Evolutionary conservation across 2,329 filamentous ascomycete genomes (phyloP), one percentile per base, ranked within the genome.

Genomic region (Paraphaeosphaeria minitans): DNA sequence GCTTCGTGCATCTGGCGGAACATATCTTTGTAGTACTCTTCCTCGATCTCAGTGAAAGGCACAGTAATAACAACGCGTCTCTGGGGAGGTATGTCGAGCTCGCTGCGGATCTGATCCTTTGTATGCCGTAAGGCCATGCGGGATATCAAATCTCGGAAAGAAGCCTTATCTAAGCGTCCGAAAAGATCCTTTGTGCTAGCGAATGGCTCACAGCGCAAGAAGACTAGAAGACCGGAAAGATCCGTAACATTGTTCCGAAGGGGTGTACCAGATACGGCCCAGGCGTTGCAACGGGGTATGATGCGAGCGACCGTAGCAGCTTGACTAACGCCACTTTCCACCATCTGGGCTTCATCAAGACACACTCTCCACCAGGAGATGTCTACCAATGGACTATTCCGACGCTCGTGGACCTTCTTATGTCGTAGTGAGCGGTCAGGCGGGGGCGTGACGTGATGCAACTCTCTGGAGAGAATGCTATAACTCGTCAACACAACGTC

Each of bases 261-360:
- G 0, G 95, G 95, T 0, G 95, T 99, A 43, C 92, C 95, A 0
- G 92, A 94, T 42, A 99, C 88, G 14, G 90, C 93, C 95, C 95
- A 98, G 2, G 92, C 89, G 77, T 97, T 93, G 63, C 91, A 78
- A 29, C 95, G 85, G 46, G 94, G 93, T 60, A 99, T 89, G 27
- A 89, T 80, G 42, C 88, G 86, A 37, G 93, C 93, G 14, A 97
- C 87, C 48, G 84, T 86, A 1, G 95, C 93, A 29, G 94, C 91
- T 66, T 92, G 89, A 67, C 87, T 93, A 4, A 96, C 88, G 35
- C 93, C 92, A 64, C 87, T 94, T 73, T 98, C 94, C 43, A 98
- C 88, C 90, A 97, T 96, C 71, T 99, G 95, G 0, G 94, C 80
- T 89, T 93, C 86, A 65, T 88, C 86, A 27, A 88, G 79, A 67